Conservation (phyloP, 2,329 filamentous ascomycete genomes). For the Chaetomiaceae sp. region DNA sequence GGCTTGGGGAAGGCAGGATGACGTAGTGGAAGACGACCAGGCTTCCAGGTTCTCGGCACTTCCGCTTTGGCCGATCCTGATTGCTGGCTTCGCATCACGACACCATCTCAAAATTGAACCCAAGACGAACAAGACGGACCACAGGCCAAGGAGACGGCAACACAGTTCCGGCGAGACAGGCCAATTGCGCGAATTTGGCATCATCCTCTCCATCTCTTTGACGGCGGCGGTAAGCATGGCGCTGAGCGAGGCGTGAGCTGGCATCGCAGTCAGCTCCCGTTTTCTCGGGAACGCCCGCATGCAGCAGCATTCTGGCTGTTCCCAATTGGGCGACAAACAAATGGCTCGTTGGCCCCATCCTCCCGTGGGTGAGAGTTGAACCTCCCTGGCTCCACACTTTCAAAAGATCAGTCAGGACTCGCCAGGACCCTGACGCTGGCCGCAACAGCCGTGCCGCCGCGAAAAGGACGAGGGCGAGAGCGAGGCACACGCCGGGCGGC, state of each 20-base stretch:
- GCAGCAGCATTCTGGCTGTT: not conserved
- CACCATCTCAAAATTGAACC: not conserved
- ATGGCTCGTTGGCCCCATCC: constrained; percentile 23
- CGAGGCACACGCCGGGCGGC: not conserved
- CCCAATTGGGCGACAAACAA: constrained; percentile 17
- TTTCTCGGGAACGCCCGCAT: constrained; percentile 11
- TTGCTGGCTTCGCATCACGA: not conserved
- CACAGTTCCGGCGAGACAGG: not conserved
- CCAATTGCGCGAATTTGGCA: constrained; percentile 9
- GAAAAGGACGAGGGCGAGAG: constrained; percentile 18
- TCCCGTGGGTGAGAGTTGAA: constrained; percentile 11
- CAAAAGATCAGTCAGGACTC: constrained; percentile 14
- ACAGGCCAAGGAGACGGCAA: not conserved
- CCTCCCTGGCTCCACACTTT: constrained; percentile 14
- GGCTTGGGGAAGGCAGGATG: constrained; percentile 8
- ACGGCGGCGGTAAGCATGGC: not conserved
- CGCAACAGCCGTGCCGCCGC: constrained; percentile 16
- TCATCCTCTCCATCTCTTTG: not conserved
- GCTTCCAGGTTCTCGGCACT: constrained; percentile 23
- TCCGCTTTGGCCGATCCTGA: constrained; percentile 16
- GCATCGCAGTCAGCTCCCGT: not conserved
- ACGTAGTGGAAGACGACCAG: constrained; percentile 14
- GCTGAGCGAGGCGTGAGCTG: not conserved
- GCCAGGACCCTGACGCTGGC: constrained; percentile 8
- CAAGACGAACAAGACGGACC: not conserved